Evolutionary conservation across 371 early-diverging fungal genomes (phyloP).

Genomic region (Apophysomyces trapeziformis): DNA sequence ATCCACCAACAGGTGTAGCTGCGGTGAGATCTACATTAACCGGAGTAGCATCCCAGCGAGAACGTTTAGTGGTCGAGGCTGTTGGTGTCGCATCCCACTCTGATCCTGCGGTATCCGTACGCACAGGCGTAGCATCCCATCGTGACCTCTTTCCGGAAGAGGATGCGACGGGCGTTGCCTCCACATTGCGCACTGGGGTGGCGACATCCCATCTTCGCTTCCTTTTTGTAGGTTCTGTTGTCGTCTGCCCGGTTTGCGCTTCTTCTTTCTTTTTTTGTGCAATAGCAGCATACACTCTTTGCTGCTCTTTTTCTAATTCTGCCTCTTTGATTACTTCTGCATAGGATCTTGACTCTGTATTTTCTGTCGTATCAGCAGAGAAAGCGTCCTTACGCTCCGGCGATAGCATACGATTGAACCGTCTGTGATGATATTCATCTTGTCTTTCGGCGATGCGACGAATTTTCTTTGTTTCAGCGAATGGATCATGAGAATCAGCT

Average conservation of each 20-base stretch:
- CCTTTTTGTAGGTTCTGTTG: conserved; percentile 49
- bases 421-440: conserved; percentile 83
- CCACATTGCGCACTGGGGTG: conserved; percentile 67
- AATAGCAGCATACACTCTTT: conserved; percentile 67
- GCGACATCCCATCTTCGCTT: conserved; percentile 90
- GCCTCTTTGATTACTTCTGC: conserved; percentile 86
- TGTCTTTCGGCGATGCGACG: conserved; percentile 83
- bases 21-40: conserved; percentile 53
- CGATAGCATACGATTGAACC: conserved; percentile 82
- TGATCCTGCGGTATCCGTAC: conserved; percentile 46
- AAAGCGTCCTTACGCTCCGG: conserved; percentile 90
- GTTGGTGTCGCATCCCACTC: conserved; percentile 79
- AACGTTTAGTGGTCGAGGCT: conserved; percentile 54
- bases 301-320: conserved; percentile 85
- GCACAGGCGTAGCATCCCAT: conserved; percentile 87
- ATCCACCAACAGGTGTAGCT: conserved; percentile 80
- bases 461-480: conserved; percentile 57
- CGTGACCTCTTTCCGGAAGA: conserved; percentile 62
- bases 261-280: conserved; percentile 75
- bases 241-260: conserved; percentile 42
- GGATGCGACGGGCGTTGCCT: conserved; percentile 68
- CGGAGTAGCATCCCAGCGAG: conserved; percentile 87
- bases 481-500: conserved; percentile 72
- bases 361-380: conserved; percentile 40
- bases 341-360: conserved; percentile 69